Evolutionary conservation across 768 basidiomycete genomes (phyloP).

Genomic region (Macrolepiota dolichaula): DNA sequence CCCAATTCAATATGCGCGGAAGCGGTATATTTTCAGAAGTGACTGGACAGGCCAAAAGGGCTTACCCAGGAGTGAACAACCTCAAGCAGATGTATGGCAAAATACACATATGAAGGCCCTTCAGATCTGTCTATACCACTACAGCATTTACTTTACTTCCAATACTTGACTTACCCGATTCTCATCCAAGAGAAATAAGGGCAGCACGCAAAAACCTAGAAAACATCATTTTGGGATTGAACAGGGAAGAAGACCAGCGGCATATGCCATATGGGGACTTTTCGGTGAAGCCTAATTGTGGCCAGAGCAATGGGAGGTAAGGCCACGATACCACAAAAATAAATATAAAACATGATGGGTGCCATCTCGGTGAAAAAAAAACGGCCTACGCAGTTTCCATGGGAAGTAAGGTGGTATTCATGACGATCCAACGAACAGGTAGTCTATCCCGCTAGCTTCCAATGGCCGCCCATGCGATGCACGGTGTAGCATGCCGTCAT

Average conservation of each 20-base stretch:
- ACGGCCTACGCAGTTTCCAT: conserved; percentile 36
- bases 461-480: no score
- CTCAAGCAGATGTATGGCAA: conserved; percentile 43
- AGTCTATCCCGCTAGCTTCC: conserved; percentile 43
- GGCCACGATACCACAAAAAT: neutral
- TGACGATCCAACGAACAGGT: conserved; percentile 42
- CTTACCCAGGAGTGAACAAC: conserved; percentile 47
- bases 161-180: neutral
- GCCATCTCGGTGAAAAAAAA: neutral
- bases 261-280: neutral
- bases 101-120: no score
- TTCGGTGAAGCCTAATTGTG: neutral
- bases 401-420: conserved; percentile 32
- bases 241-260: neutral
- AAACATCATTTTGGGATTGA: neutral
- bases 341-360: neutral
- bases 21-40: conserved; percentile 49
- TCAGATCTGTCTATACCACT: conserved; percentile 37
- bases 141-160: conserved; percentile 49
- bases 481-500: conserved; percentile 28
- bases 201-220: conserved; percentile 34
- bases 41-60: conserved; percentile 42
- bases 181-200: conserved; percentile 37
- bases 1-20: no score
- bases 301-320: conserved; percentile 1